Evolutionary conservation across 2,329 filamentous ascomycete genomes (phyloP), one percentile per base, ranked within the genome.

Genomic region (Blastomyces silverae): DNA sequence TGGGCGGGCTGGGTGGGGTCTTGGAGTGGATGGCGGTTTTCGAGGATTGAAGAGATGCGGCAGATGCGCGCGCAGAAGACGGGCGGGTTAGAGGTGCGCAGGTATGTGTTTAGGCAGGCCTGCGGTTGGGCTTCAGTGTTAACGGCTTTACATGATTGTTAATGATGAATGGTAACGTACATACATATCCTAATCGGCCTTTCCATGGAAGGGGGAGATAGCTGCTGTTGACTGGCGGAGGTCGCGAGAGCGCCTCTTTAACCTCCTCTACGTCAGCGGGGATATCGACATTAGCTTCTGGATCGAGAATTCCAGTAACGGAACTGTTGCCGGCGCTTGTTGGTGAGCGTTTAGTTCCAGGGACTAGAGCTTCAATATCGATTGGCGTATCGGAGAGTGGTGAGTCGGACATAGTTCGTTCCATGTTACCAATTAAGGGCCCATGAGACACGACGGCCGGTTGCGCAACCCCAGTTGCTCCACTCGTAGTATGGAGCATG

Each of bases 31-130:
- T 96, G 86, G 10, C 91, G 87, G 71, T 97, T 91, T 65, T 97
- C 92, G 13, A 97, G 74, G 55, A 97, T 96, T 0, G 91, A 96
- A 0, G 90, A 83, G 67, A 97, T 93, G 39, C 92, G 89, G 73
- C 92, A 97, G 0, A 93, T 97, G 64, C 93, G 85, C 0, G 93
- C 97, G 69, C 88, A 90, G 76, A 97, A 97, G 1, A 97, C 87
- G 0, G 93, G 87, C 8, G 91, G 90, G 67, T 87, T 93, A 1
- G 90, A 87, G 62, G 85, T 84, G 56, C 93, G 88, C 1, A 97
- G 82, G 74, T 97, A 97, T 0, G 93, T 97, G 73, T 96, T 96
- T 20, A 97, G 79, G 73, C 92, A 97, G 13, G 93, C 92, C 90
- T 87, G 48, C 5, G 31, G 42, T 13, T 44, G 28, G 28, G 28